These are phyloP conservation scores for Coprinopsis cinerea DNA, from an alignment of 768 basidiomycete species.

Conservation along the genomic window DNA sequence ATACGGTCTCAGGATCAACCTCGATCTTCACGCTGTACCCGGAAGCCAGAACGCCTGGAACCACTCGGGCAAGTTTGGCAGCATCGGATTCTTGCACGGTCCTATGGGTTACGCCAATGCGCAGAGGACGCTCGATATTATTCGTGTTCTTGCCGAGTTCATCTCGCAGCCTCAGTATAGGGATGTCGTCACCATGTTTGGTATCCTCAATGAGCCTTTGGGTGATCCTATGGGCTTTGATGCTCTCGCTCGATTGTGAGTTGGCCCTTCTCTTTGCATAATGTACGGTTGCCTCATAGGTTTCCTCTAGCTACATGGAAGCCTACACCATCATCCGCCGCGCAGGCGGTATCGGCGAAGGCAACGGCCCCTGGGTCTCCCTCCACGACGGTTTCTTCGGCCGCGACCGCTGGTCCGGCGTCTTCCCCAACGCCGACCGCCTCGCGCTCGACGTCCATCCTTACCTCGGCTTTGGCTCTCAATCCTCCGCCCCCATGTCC, in stretches of 20 bases:
- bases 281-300: too few species aligned
- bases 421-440: conserved; percentile 78
- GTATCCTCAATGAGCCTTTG: conserved; percentile 84
- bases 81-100: conserved; percentile 74
- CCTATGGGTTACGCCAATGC: conserved; percentile 96
- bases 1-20: conserved; percentile 90
- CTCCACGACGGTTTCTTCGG: conserved; percentile 85
- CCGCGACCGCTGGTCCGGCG: conserved; percentile 59
- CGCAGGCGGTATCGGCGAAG: conserved; percentile 72
- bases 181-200: conserved; percentile 80
- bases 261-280: too few species aligned
- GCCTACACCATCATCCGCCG: conserved; percentile 77
- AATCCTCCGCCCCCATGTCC: conserved; percentile 58
- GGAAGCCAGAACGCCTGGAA: conserved; percentile 96
- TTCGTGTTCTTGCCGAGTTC: conserved; percentile 87
- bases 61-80: conserved; percentile 81
- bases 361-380: conserved; percentile 81
- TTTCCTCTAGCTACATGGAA: conserved; percentile 64
- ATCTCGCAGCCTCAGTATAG: conserved; percentile 84
- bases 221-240: conserved; percentile 49
- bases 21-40: conserved; percentile 77
- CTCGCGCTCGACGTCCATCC: conserved; percentile 80
- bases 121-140: conserved; percentile 82
- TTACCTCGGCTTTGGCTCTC: conserved; percentile 68
- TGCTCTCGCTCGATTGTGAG: conserved; percentile 56